Evolutionary conservation across 78 protist species (phyloP).

Genomic region (Chrysochromulina tobinii): DNA sequence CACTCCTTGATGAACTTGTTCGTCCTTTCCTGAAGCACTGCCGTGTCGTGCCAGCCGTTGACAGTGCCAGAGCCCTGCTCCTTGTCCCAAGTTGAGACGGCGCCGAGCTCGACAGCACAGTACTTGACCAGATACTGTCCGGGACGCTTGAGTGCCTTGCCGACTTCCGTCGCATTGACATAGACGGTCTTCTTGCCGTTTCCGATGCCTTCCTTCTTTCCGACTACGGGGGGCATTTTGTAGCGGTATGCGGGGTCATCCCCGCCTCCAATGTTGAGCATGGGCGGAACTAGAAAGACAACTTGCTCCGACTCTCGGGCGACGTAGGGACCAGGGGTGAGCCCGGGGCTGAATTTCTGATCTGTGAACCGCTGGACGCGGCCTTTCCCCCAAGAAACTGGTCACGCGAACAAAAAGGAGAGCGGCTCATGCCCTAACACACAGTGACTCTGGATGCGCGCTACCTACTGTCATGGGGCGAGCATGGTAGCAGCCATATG

Average conservation of each 20-base stretch:
- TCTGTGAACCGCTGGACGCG: too few species aligned
- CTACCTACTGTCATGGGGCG: too few species aligned
- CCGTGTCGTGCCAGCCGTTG: slow-evolving; percentile 71
- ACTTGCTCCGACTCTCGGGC: too few species aligned
- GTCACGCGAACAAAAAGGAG: too few species aligned
- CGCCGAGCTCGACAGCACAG: slow-evolving; percentile 88
- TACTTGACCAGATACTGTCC: slow-evolving; percentile 58
- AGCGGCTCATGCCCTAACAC: too few species aligned
- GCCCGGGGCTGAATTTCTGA: too few species aligned
- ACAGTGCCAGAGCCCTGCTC: slow-evolving; percentile 63
- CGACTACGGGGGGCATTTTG: slow-evolving; percentile 81
- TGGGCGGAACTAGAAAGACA: too few species aligned
- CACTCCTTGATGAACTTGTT: slow-evolving; percentile 81
- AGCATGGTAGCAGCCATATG: too few species aligned
- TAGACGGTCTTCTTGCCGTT: slow-evolving; percentile 95
- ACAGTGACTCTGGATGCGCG: too few species aligned
- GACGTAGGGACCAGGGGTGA: too few species aligned
- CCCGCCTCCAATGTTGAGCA: slow-evolving; percentile 14
- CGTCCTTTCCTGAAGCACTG: slow-evolving; percentile 55
- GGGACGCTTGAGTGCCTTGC: slow-evolving; percentile 76
- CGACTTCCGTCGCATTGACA: slow-evolving; percentile 78
- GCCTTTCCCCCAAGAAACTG: too few species aligned
- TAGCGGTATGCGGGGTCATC: slow-evolving; percentile 21
- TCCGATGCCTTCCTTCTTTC: slow-evolving; percentile 87
- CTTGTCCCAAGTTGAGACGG: slow-evolving; percentile 74